A percentile compares a stretch with the other conserved stretches of the same genome.
Conservation (phyloP, 139 green algal genomes). For the Chlamydomonas sphaeroides region DNA sequence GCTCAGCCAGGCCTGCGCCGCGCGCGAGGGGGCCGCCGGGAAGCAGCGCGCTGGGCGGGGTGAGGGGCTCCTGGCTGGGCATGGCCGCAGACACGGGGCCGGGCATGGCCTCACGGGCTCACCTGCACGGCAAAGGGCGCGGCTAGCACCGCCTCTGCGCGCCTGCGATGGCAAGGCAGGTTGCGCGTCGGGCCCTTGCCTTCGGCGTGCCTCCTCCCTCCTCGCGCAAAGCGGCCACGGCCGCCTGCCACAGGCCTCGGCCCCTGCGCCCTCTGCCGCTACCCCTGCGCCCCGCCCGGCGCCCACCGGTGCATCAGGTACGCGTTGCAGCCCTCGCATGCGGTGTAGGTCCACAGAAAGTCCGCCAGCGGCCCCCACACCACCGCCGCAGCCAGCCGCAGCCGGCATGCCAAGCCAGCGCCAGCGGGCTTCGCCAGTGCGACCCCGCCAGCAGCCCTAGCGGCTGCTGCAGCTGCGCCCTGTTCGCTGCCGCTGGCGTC, state of each 20-base stretch:
- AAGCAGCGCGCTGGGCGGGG: not conserved
- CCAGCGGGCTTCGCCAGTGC: not conserved
- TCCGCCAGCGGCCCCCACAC: not conserved
- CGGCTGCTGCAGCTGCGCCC: no score
- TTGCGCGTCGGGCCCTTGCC: no score
- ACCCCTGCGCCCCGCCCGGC: not conserved
- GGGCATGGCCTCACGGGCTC: no score
- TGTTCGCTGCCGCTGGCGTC: not conserved
- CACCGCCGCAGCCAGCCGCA: not conserved
- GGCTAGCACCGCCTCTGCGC: not conserved
- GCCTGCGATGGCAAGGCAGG: not conserved
- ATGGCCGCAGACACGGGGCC: not conserved
- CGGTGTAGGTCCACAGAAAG: not conserved
- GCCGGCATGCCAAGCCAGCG: not conserved
- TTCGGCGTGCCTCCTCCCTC: no score
- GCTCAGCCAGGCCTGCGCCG: not conserved
- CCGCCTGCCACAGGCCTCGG: no score
- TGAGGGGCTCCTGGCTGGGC: not conserved
- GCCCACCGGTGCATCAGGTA: slow-evolving; percentile 17
- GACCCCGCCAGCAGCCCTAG: not conserved
- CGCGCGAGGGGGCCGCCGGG: not conserved
- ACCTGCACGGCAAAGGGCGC: not conserved
- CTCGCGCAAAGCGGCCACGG: no score
- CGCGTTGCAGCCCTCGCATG: slow-evolving; percentile 27
- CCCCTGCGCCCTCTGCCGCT: no score